Base-by-base conservation (phyloP, 2,329 filamentous ascomycete genomes). In the Helotiales sp. region DNA sequence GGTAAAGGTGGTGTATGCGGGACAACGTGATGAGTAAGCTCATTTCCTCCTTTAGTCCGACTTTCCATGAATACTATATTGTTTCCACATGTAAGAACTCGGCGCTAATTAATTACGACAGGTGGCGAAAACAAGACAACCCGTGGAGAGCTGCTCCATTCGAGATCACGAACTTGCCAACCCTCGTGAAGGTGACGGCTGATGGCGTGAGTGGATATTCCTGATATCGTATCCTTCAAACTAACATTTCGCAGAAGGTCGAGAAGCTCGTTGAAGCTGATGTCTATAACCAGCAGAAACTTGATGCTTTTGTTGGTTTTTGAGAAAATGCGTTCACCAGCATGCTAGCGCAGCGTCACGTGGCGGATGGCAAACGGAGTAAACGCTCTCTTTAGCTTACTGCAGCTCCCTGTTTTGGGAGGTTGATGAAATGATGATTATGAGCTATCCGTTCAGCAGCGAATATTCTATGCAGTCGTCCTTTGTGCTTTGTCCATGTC, bases 251-350 rank as follows among this genome's bases (percentile, higher is more conserved):
- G n/a, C n/a, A 75, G 74, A 61, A 68, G 13, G 73, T 70, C 69
- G 71, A 74, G 26, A 69, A 63, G 58, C 64, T 75, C 8, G 71
- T 75, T 4, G 73, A 75, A 20, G 71, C 30, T 1, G 73, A 75
- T 55, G 72, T 75, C 0, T 74, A 74, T 26, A 55, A 75, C 47
- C 65, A 72, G 61, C 60, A 59, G 62, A 75, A 74, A 66, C 66
- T 75, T 26, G 70, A 75, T 64, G 67, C 60, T 13, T 75, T 75
- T 59, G 67, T 69, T 24, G 67, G 64, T 10, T 50, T 24, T 34
- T 40, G 32, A 54, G 47, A 55, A 43, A 11, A 13, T 34, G 11
- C 7, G 11, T 49, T 15, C 28, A 24, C 8, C 5, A 30, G 15
- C 1, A n/a, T 15, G 28, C 5, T 13, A 8, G 47, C 4, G 8